Evolutionary conservation across 352 stramenopile species (phyloP), one percentile per base, ranked within the genome.

Genomic region (Phytophthora tentaculata): DNA sequence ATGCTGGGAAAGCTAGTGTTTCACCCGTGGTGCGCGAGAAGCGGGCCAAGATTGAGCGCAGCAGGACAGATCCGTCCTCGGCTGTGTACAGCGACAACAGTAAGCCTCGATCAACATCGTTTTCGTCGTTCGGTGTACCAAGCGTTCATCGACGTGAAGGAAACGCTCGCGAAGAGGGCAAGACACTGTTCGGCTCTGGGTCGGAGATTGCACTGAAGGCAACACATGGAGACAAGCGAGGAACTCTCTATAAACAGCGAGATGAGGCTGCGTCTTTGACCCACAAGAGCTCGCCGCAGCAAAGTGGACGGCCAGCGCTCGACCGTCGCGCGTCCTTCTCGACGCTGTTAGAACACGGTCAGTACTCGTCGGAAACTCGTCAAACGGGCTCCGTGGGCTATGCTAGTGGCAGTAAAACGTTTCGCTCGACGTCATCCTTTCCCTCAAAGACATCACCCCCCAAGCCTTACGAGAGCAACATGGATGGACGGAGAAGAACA

Each of bases 321-420:
- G 80, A 90, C 63, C 80, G 81, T 22, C 80, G 82, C 39, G 66
- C 71, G 5, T 90, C 84, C 2, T 86, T 86, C 51, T 74, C 64
- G 35, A 70, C 50, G 16, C 37, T 68, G 17, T 26, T 52, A 48
- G 68, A 69, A 41, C 54, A 57, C n/a, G 48, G 39, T 67, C 52
- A 51, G 43, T 32, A 57, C n/a, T 64, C 61, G 23, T 66, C 49
- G 41, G 50, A 69, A 22, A 20, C 35, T 47, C 22, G 43, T 16
- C 63, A 69, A 10, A 47, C 22, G 14, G n/a, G 29, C 14, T 52
- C 63, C 26, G 58, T 49, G 19, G 61, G 26, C 45, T 64, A 68
- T 69, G 28, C 26, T 48, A 56, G 59, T 23, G 67, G 49, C 16
- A 69, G 64, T 67, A 67, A 22, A 48, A 69, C 53, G 39, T 57